Conservation (phyloP, 495 filamentous ascomycete species). For the Aspergillus asperescens region DNA sequence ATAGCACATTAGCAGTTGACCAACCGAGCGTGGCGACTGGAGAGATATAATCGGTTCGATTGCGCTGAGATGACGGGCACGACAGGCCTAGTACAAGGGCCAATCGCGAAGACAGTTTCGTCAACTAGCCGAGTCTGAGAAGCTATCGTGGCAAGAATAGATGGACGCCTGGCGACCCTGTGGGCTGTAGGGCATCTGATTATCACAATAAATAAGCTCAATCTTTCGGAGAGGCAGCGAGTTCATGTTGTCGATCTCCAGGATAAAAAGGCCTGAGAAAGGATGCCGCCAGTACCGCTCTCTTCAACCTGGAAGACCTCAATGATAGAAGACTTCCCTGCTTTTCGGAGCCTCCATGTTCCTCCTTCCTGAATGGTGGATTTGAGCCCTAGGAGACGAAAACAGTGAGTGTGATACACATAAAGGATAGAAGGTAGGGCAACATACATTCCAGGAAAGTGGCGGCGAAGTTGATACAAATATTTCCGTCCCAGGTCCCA, state of each 20-base stretch:
- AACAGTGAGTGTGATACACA: neutral
- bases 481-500: constrained; percentile 77
- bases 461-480: constrained; percentile 83
- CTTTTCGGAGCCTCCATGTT: constrained; percentile 74
- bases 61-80: no score
- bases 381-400: constrained; percentile 51
- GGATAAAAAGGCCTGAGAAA: constrained; percentile 68
- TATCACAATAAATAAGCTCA: neutral
- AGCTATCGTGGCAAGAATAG: no score
- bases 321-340: constrained; percentile 50
- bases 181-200: no score
- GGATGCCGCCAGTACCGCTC: constrained; percentile 66
- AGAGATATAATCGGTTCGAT: no score
- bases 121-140: neutral
- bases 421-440: neutral
- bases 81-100: no score
- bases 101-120: no score
- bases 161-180: no score
- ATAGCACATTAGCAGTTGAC: no score
- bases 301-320: constrained; percentile 70
- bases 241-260: constrained; percentile 51
- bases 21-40: no score
- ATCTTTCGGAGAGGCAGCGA: neutral
- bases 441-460: constrained; percentile 66
- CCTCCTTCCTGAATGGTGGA: constrained; percentile 61